These are phyloP conservation scores for Aspergillus sp. DNA, from an alignment of 2,329 filamentous ascomycete genomes.

Conservation along the genomic window DNA sequence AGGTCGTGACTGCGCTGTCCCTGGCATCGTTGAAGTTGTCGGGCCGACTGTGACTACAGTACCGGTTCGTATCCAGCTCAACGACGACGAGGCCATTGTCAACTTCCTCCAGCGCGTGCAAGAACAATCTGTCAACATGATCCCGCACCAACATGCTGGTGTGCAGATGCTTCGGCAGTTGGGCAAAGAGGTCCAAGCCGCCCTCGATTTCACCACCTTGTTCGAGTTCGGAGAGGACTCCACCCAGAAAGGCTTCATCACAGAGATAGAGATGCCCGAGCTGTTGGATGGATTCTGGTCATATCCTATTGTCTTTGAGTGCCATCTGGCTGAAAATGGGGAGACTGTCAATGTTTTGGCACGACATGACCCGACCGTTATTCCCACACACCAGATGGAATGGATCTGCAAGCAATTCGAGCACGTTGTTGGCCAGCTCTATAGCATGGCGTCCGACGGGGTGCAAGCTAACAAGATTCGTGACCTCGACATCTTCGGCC, in stretches of 20 bases:
- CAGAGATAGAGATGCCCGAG: neutral
- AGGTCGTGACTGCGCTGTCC: constrained; percentile 11
- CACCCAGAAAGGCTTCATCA: neutral
- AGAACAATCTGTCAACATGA: constrained; percentile 53
- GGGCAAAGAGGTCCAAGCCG: neutral
- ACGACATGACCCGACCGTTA: neutral
- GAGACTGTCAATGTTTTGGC: neutral
- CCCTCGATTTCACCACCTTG: neutral
- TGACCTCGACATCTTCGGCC: neutral
- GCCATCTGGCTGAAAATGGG: neutral
- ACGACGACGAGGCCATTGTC: constrained; percentile 24
- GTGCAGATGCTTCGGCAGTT: neutral
- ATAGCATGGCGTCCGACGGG: neutral
- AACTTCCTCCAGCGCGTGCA: constrained; percentile 59
- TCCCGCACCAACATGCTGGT: constrained; percentile 58
- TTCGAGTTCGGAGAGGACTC: neutral
- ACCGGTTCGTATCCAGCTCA: constrained; percentile 11
- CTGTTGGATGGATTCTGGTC: neutral
- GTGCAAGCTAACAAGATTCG: neutral
- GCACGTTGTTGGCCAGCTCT: neutral
- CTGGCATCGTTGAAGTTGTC: constrained; percentile 8
- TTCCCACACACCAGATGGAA: neutral
- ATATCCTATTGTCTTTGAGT: neutral
- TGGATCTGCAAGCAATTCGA: neutral
- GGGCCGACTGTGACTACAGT: constrained; percentile 17